Evolutionary conservation across 108 stramenopile genomes (phyloP).

Genomic region (Schizochytrium sp.): DNA sequence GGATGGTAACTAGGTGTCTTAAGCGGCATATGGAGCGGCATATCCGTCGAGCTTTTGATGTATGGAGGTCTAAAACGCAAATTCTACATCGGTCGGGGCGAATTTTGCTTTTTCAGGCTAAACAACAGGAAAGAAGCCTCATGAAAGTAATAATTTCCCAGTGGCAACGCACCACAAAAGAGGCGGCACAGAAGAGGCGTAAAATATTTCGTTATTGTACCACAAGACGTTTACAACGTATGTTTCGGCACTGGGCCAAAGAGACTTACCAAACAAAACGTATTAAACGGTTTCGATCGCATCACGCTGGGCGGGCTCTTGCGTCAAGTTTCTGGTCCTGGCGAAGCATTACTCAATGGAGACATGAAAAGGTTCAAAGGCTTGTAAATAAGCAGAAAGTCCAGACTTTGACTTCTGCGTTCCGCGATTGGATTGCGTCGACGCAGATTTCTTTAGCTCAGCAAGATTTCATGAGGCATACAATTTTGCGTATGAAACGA

Average conservation of each 20-base stretch:
- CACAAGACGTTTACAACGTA: background rate
- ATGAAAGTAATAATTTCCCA: too few relatives aligned
- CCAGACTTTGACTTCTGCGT: background rate
- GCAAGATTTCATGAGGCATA: background rate
- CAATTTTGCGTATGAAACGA: background rate
- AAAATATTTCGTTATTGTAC: too few relatives aligned
- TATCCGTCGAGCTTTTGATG: background rate
- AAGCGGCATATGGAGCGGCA: background rate
- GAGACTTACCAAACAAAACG: constrained; percentile 1
- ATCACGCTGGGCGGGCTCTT: background rate
- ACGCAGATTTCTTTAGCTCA: background rate
- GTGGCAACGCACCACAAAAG: too few relatives aligned
- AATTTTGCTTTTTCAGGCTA: background rate
- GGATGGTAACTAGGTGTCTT: background rate
- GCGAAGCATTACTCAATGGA: background rate
- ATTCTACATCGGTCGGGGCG: background rate
- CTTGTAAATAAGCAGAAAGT: background rate
- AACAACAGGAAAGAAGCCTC: background rate
- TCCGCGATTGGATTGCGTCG: background rate
- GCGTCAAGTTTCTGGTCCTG: background rate
- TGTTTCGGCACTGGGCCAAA: background rate
- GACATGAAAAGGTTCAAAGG: too few relatives aligned
- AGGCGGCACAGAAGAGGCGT: too few relatives aligned
- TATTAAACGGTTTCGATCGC: background rate
- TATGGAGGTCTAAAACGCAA: background rate